Base-by-base conservation (phyloP, 495 filamentous ascomycete genomes). In the Bathelium albidoporum region DNA sequence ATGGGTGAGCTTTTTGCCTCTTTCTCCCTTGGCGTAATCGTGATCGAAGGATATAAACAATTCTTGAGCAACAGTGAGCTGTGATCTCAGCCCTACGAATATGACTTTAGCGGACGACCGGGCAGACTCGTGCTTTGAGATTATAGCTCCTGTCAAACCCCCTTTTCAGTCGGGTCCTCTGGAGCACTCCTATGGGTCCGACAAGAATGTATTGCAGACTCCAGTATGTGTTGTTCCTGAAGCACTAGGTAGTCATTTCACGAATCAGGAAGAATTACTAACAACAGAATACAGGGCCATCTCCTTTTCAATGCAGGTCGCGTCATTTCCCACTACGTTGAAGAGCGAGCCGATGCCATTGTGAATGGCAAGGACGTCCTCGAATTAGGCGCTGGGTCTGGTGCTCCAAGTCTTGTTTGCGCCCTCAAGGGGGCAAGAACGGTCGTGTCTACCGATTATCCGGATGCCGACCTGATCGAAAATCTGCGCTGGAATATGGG, bases 341-440 rank as follows among this genome's bases (percentile, higher is more conserved):
- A 96, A 73, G 71, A 80, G 29, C 77, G 84, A 64, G 80, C 85
- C 18, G 66, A 70, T 1, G 63, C 68, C 0, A 79, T 90, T 12
- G 77, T 95, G 26, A 63, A 71, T 0, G 76, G 73, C 41, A 88
- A 85, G 61, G 81, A 85, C 29, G 82, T 96, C 2, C 84, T 96
- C 14, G 93, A 97, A 73, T 86, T 97, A 53, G 93, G 93, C 60
- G 91, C 93, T 18, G 93, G 89, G 32, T 89, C 89, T 0, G 93
- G 92, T 0, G 80, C 96, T 2, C 92, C 92, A 1, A 87, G 85
- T 67, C 82, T 97, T 28, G 85, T 94, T 16, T 85, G 83, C 65
- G 87, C 85, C 0, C 74, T 85, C n/a, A 75, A 83, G 24, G 90
- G 88, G 5, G 91, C 92, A 3, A 66, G 39, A 24, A 26, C 76